These are phyloP conservation scores for Podospora pseudopauciseta DNA, from an alignment of 495 filamentous ascomycete species.

Conservation along the genomic window DNA sequence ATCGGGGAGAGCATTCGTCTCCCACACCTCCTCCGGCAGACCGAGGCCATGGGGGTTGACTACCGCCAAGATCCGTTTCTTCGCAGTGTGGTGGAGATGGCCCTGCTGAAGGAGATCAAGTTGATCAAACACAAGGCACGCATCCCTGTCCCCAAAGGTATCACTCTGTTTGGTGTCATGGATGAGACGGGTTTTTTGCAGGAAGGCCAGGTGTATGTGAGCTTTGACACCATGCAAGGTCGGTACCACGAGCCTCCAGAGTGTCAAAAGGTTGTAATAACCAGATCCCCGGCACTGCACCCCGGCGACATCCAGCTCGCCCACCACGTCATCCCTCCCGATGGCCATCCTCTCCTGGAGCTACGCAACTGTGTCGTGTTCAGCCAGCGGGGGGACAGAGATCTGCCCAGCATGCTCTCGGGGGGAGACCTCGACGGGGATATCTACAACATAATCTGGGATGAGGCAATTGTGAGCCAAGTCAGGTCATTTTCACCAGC, in stretches of 20 bases:
- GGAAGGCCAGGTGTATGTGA: constrained; percentile 64
- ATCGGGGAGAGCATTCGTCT: constrained; percentile 54
- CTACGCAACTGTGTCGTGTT: constrained; percentile 76
- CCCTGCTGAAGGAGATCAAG: constrained; percentile 61
- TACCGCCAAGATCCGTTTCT: constrained; percentile 66
- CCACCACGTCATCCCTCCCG: constrained; percentile 49
- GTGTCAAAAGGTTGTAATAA: constrained; percentile 47
- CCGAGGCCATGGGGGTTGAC: constrained; percentile 51
- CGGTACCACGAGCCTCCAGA: constrained; percentile 25
- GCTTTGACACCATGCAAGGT: constrained; percentile 35
- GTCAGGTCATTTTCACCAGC: constrained; percentile 50
- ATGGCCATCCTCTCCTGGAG: constrained; percentile 53
- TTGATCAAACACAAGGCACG: constrained; percentile 71
- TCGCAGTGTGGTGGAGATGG: constrained; percentile 57
- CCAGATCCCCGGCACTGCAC: constrained; percentile 71
- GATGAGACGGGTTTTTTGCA: constrained; percentile 70
- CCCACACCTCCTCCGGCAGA: constrained; percentile 53
- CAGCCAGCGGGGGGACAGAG: constrained; percentile 61
- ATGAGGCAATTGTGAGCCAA: constrained; percentile 43
- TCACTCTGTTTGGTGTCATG: constrained; percentile 75
- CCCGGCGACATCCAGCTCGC: constrained; percentile 74
- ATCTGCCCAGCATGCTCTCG: constrained; percentile 70
- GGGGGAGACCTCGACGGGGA: constrained; percentile 85
- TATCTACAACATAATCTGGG: constrained; percentile 71
- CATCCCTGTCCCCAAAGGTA: constrained; percentile 64